Base-by-base conservation (phyloP, 345 rosid genomes). In the Acer yangbiense region DNA sequence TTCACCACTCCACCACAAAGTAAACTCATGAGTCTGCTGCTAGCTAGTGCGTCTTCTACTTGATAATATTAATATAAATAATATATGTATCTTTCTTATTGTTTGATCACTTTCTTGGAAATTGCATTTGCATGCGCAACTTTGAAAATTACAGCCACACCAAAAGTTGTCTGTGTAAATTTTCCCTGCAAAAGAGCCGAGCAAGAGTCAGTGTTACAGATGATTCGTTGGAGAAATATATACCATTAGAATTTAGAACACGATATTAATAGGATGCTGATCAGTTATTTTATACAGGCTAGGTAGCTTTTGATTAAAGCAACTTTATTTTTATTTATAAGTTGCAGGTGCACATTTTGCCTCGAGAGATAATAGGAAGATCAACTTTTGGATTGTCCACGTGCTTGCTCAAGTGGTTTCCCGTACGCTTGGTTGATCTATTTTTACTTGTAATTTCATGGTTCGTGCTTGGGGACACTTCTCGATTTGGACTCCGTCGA, bases 291-390 rank as follows among this genome's bases (percentile, higher is more conserved):
- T 23, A 23, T 39, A 46, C 25, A 57, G 18, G 44, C 58, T 54
- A 54, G n/a, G n/a, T 54, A 14, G 20, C 35, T 64, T 65, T 55
- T 23, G 4, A 75, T 76, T 71, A 14, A 23, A 78, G 44, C 17
- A 35, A 39, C 50, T 68, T 32, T 57, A 60, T 16, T 35, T 55
- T 25, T 64, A 43, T 48, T 35, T 35, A n/a, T 20, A 13, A 14
- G 48, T 77, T 77, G 78, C 85, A 94, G 98, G 90, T 95, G 81
- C 98, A 95, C 85, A 91, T 95, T 74, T 83, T 95, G 85, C 98
- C 98, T 7, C 97, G 87, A 80, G 90, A 93, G 88, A 90, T 95
- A 89, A 82, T 95, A 6, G 97, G 98, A 13, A 77, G 79, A 72
- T 93, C 98, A 55, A 93, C 97, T 66, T 95, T 95, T 67, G 95